Base-by-base conservation (phyloP, 768 basidiomycete genomes). In the Rhizopogon salebrosus region DNA sequence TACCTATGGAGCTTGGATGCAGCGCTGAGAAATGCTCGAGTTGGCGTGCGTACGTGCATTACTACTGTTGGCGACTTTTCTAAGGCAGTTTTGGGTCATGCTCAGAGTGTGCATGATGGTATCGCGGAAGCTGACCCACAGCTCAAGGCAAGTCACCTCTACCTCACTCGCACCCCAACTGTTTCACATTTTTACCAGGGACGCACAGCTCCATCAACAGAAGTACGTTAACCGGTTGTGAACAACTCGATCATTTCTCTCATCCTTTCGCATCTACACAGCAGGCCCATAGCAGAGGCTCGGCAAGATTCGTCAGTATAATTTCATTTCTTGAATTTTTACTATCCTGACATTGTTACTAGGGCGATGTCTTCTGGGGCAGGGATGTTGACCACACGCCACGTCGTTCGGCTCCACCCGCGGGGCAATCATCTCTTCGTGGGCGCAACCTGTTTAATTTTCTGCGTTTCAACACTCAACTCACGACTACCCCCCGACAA, bases 1-100 rank as follows among this genome's bases (percentile, higher is more conserved):
- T 83, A 87, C 4, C 78, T 92, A 0, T 97, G 94, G 94, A 83
- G 93, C 59, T 80, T 75, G 10, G 81, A 83, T 66, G 48, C 20
- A 22, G 48, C 26, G 6, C n/a, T 49, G 14, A 14, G 22, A 6
- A 14, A 16, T 41, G 11, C 13, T 26, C 8, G 26, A 6, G 24
- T 42, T n/a, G 8, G 4, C 2, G 41, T 41, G 24, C 16, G 41
- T 41, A 16, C 26, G 8, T 26, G n/a, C 5, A 41, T 41, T n/a
- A 1, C 8, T 26, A 8, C 2, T 0, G 4, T 41, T 6, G 9
- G n/a, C 6, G 6, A 26, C 41, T 27, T 27, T 27, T 27, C n/a
- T 43, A 27, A 43, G 10, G 2, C 10, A 2, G 16, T 26, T 27
- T 42, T 18, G 16, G 16, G 16, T 26, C 1, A 7, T 0, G 1